Evolutionary conservation across 2,329 filamentous ascomycete species (phyloP), one percentile per base, ranked within the genome.

Genomic region (Alternaria tenuissima): DNA sequence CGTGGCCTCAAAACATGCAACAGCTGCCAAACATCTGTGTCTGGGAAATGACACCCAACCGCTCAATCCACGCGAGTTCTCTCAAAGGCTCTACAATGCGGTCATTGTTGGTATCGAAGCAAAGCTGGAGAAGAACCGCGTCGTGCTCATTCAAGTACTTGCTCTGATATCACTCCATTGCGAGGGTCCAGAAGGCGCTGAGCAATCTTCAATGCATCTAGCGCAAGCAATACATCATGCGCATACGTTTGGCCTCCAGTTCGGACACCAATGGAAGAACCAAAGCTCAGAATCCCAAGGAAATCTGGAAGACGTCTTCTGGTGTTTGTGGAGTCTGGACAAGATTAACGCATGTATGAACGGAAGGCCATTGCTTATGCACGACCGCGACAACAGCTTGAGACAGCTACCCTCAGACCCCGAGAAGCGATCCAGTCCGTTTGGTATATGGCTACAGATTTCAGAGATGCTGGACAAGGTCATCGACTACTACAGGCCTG

Each of bases 321-420:
- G 82, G 82, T 82, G 79, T 64, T 69, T 84, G 1, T 84, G 82
- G 81, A 79, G 78, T 61, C 73, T 84, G 1, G 82, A 84, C 59
- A 81, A 82, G 48, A 73, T 82, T 44, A 84, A 82, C 51, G 80
- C 81, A 6, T 81, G 78, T 42, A 81, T 81, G 65, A 81, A 82
- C 48, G 82, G 81, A 16, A 74, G 82, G 41, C 82, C 82, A 3
- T 67, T 82, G 49, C 76, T 83, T 44, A 83, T 84, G 77, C 78
- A 80, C 52, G 82, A 84, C 42, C 73, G 77, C 34, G 82, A 84
- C 61, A 81, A 81, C 36, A 81, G 81, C 36, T 73, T 83, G 42
- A 78, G 74, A 14, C 77, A 78, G 28, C 69, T 79, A 3, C 79
- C 81, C 9, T 73, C 76, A 14, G 75, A 80, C 46, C 76, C 78